These are phyloP conservation scores for Sicyos baderoa DNA, from an alignment of 306 rosid genomes.

Conservation along the genomic window DNA sequence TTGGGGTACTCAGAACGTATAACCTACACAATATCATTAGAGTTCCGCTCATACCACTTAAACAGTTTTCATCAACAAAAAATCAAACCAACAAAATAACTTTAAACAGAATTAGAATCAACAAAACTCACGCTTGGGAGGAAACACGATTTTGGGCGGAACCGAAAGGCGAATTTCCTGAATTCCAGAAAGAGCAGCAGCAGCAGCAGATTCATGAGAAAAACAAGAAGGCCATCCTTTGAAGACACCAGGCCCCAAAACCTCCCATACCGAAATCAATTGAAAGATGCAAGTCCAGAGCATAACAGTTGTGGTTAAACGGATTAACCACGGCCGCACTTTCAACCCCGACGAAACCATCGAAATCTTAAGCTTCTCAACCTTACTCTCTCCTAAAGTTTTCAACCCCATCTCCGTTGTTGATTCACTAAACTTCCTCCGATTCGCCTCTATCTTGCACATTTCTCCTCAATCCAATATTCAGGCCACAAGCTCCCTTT, in stretches of 20 bases:
- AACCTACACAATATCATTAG: no score
- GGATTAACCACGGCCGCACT: conserved; percentile 42
- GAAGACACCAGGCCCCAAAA: conserved; percentile 24
- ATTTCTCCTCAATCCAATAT: background rate
- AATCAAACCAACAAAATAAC: background rate
- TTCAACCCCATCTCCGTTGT: conserved; percentile 15
- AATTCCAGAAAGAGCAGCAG: conserved; percentile 21
- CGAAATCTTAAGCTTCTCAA: conserved; percentile 31
- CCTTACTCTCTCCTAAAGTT: conserved; percentile 19
- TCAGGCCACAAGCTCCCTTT: background rate
- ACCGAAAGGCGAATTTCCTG: conserved; percentile 25
- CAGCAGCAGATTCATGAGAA: conserved; percentile 16
- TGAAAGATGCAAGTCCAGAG: conserved; percentile 45
- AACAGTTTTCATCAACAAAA: background rate
- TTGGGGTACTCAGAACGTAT: no score
- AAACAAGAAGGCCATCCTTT: conserved; percentile 23
- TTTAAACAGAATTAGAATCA: background rate
- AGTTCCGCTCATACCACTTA: background rate
- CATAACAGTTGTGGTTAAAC: conserved; percentile 28
- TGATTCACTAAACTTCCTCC: conserved; percentile 10
- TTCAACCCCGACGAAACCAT: conserved; percentile 26
- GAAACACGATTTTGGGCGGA: conserved; percentile 11
- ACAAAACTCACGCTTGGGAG: conserved; percentile 20
- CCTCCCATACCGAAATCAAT: conserved; percentile 26
- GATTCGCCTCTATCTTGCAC: conserved; percentile 19